Evolutionary conservation across 768 basidiomycete genomes (phyloP), one percentile per base, ranked within the genome.

Genomic region (Naganishia friedmannii): DNA sequence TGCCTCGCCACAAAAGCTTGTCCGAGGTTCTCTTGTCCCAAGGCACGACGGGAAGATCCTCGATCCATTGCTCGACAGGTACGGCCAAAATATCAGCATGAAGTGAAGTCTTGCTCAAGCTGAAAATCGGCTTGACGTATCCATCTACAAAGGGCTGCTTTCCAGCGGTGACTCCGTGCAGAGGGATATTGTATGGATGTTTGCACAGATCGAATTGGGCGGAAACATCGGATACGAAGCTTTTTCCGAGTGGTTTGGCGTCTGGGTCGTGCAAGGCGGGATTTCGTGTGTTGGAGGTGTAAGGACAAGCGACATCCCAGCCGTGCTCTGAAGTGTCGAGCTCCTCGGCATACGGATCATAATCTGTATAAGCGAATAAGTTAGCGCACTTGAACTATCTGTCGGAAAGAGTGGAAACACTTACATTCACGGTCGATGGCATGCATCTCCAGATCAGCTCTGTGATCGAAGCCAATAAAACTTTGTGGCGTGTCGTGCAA

Each of bases 131-230:
- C n/a, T 71, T 73, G 29, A 79, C 68, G 12, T 56, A 55, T 13
- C 68, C 68, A 23, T 46, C n/a, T 17, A 73, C 73, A 26, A 69
- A 67, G 5, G 76, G 77, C 5, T 69, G 37, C 45, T 72, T 66
- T 12, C 73, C 75, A 8, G 76, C 68, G 17, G 80, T 78, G 65
- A 80, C 76, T 12, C 82, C 82, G 74, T 82, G 82, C 29, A 79
- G 65, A n/a, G 72, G 72, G 68, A 81, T 74, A 51, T 73, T 72
- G 55, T 80, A 77, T 21, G 82, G 82, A 65, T 82, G 78, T 13
- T 75, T 66, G 74, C 82, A 83, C 26, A 82, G 71, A 71, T 83
- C 79, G 77, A 81, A 80, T 15, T 77, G 67, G 6, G 57, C 65
- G 2, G 28, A 8, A 71, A 81, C 79, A 65, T 78, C 73, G 54